Base-by-base conservation (phyloP, 352 stramenopile genomes). In the Peronospora tabacina region DNA sequence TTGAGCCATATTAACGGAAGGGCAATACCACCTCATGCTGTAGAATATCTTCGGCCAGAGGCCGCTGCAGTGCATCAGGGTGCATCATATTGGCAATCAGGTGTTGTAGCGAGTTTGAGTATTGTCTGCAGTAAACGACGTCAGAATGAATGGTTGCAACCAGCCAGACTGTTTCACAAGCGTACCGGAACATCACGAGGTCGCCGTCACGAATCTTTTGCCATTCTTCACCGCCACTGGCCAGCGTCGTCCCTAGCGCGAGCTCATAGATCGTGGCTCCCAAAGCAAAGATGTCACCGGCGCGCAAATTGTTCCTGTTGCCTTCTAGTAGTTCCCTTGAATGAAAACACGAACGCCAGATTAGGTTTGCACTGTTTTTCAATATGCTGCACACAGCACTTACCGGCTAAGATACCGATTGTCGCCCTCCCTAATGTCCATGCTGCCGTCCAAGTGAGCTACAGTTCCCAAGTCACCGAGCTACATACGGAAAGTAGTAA, bases 21-120 rank as follows among this genome's bases (percentile, higher is more conserved):
- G 80, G 74, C 17, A 79, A 58, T 33, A 92, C 73, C 20, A 87
- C 75, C 42, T 92, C 82, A 40, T 93, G 82, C 61, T 90, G 79
- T 44, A 93, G 33, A 36, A 93, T 93, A 47, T 93, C 82, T 44
- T 88, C 77, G 24, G 82, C 79, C 3, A 83, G 70, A 34, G 82
- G 82, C 16, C 82, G 75, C 44, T 90, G 77, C 34, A 90, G 61
- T n/a, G 77, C 77, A 38, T 93, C 82, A 11, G 79, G 82, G 51
- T 93, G 82, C 82, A 93, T 85, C 82, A 93, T 90, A 51, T 69
- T 87, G 17, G 75, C 76, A 41, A 90, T 88, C 36, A 93, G 51
- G 46, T 93, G 79, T 70, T 90, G 82, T 32, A 93, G 61, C 33
- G 82, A 90, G 66, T 88, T 92, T 19, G 82, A 90, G 61, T 92